These are phyloP conservation scores for Dioszegia crocea DNA, from an alignment of 768 basidiomycete species.

Conservation along the genomic window DNA sequence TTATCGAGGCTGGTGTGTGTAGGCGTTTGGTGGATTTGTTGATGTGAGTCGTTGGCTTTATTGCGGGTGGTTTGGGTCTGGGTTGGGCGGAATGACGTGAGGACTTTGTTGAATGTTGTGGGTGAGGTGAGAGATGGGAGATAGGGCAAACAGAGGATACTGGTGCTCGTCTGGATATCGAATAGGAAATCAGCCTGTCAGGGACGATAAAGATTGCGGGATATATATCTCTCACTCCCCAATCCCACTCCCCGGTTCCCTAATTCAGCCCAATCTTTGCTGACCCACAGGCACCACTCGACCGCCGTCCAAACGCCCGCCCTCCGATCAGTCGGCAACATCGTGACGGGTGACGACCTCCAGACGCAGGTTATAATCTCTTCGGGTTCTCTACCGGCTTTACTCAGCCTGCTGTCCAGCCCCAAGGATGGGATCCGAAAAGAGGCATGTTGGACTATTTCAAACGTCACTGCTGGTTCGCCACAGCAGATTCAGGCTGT, in stretches of 20 bases:
- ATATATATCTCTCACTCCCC: no score
- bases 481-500: constrained; percentile 95
- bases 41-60: constrained; percentile 55
- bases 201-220: no score
- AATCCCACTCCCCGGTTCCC: background rate
- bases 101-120: no score
- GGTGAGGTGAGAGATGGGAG: no score
- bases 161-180: no score
- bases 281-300: constrained; percentile 51
- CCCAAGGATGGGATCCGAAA: constrained; percentile 99
- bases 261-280: no score
- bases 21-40: constrained; percentile 94
- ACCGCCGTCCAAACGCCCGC: constrained; percentile 97
- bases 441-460: constrained; percentile 99
- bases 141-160: no score
- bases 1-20: constrained; percentile 97
- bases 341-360: constrained; percentile 97
- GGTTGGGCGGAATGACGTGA: no score
- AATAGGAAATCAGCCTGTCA: no score
- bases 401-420: constrained; percentile 85
- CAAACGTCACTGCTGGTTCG: constrained; percentile 94
- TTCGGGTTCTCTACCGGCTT: constrained; percentile 90
- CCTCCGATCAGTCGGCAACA: constrained; percentile 96
- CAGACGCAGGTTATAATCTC: constrained; percentile 99
- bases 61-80: background rate